phyloP scores from a whole-genome alignment of 805 yeast genomes.

The Ogataea degrootiae region DNA sequence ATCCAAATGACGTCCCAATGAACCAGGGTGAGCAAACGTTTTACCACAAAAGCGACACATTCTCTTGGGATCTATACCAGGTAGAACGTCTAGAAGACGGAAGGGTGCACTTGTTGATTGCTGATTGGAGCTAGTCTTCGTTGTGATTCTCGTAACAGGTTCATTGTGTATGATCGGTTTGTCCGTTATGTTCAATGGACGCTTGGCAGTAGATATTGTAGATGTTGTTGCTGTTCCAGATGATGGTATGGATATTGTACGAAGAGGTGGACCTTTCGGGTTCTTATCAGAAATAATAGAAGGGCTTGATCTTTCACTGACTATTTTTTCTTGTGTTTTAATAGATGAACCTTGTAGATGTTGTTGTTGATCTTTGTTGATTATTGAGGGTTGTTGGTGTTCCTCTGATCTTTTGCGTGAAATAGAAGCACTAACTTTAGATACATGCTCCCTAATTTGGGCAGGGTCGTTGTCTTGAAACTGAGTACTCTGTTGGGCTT shows the following conservation, averaged over 20 bases:
- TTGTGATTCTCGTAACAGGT: background rate
- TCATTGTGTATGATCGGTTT: background rate
- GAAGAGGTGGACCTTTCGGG: no score
- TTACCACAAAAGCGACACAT: constrained; percentile 50
- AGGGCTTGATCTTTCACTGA: no score
- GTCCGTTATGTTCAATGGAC: background rate
- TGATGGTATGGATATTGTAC: no score
- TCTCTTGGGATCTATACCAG: constrained; percentile 29
- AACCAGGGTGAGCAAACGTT: constrained; percentile 52
- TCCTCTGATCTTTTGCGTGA: background rate
- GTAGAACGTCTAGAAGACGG: constrained; percentile 18
- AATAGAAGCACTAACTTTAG: background rate
- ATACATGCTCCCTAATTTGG: background rate
- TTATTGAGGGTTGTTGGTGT: background rate
- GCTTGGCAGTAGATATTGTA: background rate
- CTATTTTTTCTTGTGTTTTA: no score
- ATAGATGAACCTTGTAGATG: no score
- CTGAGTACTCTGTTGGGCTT: no score
- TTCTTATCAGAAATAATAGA: no score
- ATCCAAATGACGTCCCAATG: constrained; percentile 58
- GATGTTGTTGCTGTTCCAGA: no score
- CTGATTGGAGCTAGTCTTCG: background rate
- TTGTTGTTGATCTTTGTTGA: no score
- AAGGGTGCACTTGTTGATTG: constrained; percentile 1
- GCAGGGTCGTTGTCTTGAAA: no score